Evolutionary conservation across 2,329 filamentous ascomycete genomes (phyloP).

Genomic region (Arthroderma sp.): DNA sequence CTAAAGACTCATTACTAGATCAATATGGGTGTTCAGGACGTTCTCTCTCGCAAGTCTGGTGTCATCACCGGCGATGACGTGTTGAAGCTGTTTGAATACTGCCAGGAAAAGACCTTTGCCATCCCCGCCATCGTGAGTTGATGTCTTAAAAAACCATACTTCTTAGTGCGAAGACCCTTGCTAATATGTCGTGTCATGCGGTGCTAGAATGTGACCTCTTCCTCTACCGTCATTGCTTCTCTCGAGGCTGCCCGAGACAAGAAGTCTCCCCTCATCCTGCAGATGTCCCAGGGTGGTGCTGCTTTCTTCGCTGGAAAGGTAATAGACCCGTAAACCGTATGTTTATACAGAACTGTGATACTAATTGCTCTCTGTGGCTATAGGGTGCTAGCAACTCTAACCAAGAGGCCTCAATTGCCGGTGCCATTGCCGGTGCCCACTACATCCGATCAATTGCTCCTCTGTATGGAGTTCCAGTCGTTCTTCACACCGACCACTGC

Average conservation of each 20-base stretch:
- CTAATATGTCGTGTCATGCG: constrained; percentile 3
- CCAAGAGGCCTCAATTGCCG: constrained; percentile 79
- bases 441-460: constrained; percentile 85
- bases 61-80: constrained; percentile 57
- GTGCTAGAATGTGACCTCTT: constrained; percentile 72
- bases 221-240: constrained; percentile 68
- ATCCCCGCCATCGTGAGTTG: constrained; percentile 61
- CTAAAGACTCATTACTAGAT: background rate
- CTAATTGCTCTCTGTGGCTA: constrained; percentile 5
- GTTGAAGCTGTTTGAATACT: constrained; percentile 70
- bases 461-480: constrained; percentile 74
- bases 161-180: constrained; percentile 8
- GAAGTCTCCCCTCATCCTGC: constrained; percentile 84
- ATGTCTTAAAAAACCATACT: constrained; percentile 4
- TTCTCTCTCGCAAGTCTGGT: constrained; percentile 50
- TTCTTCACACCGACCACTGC: constrained; percentile 96
- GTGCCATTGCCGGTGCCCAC: constrained; percentile 77
- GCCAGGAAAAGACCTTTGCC: constrained; percentile 74
- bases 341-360: background rate
- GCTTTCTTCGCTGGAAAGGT: constrained; percentile 87
- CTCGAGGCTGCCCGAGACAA: constrained; percentile 91
- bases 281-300: constrained; percentile 84
- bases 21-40: constrained; percentile 37
- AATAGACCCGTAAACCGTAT: constrained; percentile 10
- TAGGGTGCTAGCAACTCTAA: constrained; percentile 65